Evolutionary conservation across 2,329 filamentous ascomycete species (phyloP).

Genomic region (Arthrocladium fulminans): DNA sequence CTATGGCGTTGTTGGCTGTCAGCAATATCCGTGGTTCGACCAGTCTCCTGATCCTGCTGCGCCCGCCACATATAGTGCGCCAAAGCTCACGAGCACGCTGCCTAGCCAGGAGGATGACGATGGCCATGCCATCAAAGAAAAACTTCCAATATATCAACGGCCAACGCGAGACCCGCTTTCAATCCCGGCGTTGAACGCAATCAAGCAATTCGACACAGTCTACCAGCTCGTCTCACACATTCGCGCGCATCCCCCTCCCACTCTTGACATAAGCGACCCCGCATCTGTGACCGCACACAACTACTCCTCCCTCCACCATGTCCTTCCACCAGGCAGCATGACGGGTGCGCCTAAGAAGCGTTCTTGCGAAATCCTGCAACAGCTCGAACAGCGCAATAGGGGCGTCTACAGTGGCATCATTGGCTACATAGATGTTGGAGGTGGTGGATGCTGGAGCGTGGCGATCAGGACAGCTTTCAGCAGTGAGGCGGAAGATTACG

Average conservation of each 20-base stretch:
- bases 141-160: no score
- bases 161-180: conserved; percentile 40
- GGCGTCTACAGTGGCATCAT: conserved; percentile 82
- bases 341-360: conserved; percentile 92
- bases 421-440: conserved; percentile 80
- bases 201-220: conserved; percentile 85
- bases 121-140: conserved; percentile 43
- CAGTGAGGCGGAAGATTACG: conserved; percentile 23
- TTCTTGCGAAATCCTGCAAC: conserved; percentile 70
- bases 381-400: conserved; percentile 56
- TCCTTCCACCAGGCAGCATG: conserved; percentile 87
- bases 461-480: conserved; percentile 72
- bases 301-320: conserved; percentile 65
- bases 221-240: conserved; percentile 89
- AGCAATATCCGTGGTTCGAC: neutral
- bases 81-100: no score
- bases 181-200: conserved; percentile 69
- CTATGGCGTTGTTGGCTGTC: conserved; percentile 37
- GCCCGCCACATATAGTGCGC: no score
- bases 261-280: conserved; percentile 25
- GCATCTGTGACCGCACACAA: conserved; percentile 36
- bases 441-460: conserved; percentile 82
- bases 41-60: neutral
- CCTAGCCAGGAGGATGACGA: neutral
- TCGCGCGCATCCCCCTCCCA: conserved; percentile 46